Percentiles rank a stretch among this genome's conserved stretches.
These are phyloP conservation scores for Handroanthus guayacan DNA, from an alignment of 257 asterid genomes.

Conservation along the genomic window DNA sequence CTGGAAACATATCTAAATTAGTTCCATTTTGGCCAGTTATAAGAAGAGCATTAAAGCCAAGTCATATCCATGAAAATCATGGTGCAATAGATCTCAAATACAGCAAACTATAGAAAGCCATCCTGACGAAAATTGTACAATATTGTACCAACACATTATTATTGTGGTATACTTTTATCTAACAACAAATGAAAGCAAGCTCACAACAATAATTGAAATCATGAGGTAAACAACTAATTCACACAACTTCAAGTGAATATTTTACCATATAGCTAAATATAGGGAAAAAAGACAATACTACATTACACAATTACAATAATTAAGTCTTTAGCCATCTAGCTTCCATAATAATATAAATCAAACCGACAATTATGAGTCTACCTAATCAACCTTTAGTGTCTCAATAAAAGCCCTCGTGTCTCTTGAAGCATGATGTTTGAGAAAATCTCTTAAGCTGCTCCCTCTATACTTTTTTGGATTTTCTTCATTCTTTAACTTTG, in stretches of 20 bases:
- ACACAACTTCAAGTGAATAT: not conserved
- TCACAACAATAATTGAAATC: not conserved
- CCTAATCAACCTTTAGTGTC: constrained; percentile 26
- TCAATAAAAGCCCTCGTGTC: constrained; percentile 38
- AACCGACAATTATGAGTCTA: not conserved
- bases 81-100: too few species aligned
- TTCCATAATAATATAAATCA: not conserved
- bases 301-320: not conserved
- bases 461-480: constrained; percentile 36
- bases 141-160: not conserved
- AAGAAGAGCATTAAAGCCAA: too few species aligned
- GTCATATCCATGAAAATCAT: too few species aligned
- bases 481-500: constrained; percentile 33
- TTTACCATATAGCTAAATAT: not conserved
- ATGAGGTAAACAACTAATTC: too few species aligned
- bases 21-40: too few species aligned
- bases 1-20: too few species aligned
- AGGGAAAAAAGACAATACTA: not conserved
- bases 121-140: too few species aligned
- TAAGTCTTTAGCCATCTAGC: not conserved
- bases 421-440: constrained; percentile 42
- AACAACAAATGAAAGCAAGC: not conserved
- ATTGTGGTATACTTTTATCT: too few species aligned
- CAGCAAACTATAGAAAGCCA: too few species aligned
- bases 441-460: constrained; percentile 46